Base-by-base conservation (phyloP, 2,329 filamentous ascomycete genomes). In the Fusarium annulatum region DNA sequence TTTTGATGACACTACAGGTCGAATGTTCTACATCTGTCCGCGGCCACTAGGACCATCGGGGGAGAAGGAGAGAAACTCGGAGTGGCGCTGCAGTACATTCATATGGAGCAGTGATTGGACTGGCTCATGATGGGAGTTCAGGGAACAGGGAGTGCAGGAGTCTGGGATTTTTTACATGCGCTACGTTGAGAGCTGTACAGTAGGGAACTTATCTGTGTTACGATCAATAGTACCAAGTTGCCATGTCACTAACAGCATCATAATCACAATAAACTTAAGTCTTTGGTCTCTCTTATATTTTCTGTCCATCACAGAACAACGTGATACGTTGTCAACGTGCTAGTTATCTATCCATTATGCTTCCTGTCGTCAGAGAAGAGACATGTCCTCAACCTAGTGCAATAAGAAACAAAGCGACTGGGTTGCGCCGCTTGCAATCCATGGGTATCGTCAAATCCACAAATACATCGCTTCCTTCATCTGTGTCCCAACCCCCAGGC, bases 41-140 rank as follows among this genome's bases (percentile, higher is more conserved):
- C 88, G 92, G 45, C 96, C 96, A 8, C 84, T 98, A 4, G 96
- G 95, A 0, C 95, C 95, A 3, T 93, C 92, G 30, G 96, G 95
- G 1, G 89, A 92, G 75, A 96, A 96, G 80, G 95, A 97, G 82
- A 92, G 86, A 67, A 92, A 91, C 5, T 95, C 94, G 0, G 88
- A 96, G 79, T 98, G 95, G 94, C 90, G 94, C 48, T 98, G 96
- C 81, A 86, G 88, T 5, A 97, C 94, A 0, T 98, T 98, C 77
- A 94, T 92, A 38, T 91, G 89, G 90, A 89, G 87, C 69, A 89
- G 88, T 60, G 88, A 90, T 71, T 90, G 88, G 88, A 87, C 81
- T 63, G 71, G 76, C 33, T 73, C 73, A 11, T 69, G 56, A 72
- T 23, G 15, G 43, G 23, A 38, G 21, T 18, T 39, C 16, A 16